phyloP scores from a whole-genome alignment of 1,139 yeast genomes.

The Pichia norvegensis region DNA sequence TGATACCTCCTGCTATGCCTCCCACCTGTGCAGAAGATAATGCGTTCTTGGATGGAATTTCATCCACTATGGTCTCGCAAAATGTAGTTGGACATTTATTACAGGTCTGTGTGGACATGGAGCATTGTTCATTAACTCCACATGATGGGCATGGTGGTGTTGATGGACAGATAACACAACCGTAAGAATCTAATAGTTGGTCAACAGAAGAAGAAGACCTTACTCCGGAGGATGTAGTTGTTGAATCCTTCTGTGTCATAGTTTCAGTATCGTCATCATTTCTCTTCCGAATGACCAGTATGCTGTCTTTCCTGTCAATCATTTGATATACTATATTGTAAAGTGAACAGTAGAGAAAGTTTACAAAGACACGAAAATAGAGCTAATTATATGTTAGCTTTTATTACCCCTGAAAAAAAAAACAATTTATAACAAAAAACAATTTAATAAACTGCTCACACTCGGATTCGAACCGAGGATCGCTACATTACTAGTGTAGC shows the following conservation, averaged over 20 bases:
- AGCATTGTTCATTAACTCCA: slow-evolving; percentile 44
- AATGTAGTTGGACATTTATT: slow-evolving; percentile 46
- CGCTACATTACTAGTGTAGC: slow-evolving; percentile 20
- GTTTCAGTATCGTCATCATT: background rate
- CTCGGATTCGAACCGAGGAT: slow-evolving; percentile 19
- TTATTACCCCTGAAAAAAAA: background rate
- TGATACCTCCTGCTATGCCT: slow-evolving; percentile 59
- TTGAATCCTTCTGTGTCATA: background rate
- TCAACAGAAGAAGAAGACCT: background rate
- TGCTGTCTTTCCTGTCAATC: too few species aligned
- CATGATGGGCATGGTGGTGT: slow-evolving; percentile 48
- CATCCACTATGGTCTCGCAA: slow-evolving; percentile 33
- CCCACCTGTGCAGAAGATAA: slow-evolving; percentile 33
- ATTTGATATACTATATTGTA: too few species aligned
- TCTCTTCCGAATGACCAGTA: background rate
- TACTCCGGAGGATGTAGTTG: background rate
- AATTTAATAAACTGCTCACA: slow-evolving; percentile 13
- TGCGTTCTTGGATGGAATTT: slow-evolving; percentile 11
- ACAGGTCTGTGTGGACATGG: slow-evolving; percentile 48
- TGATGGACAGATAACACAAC: slow-evolving; percentile 47
- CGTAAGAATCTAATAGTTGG: slow-evolving; percentile 1
- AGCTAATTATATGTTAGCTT: too few species aligned
- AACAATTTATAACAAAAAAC: slow-evolving; percentile 2
- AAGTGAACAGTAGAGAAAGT: too few species aligned
- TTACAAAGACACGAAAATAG: too few species aligned